Conservation (phyloP, 2,329 filamentous ascomycete genomes). For the Aspergillus terreus region DNA sequence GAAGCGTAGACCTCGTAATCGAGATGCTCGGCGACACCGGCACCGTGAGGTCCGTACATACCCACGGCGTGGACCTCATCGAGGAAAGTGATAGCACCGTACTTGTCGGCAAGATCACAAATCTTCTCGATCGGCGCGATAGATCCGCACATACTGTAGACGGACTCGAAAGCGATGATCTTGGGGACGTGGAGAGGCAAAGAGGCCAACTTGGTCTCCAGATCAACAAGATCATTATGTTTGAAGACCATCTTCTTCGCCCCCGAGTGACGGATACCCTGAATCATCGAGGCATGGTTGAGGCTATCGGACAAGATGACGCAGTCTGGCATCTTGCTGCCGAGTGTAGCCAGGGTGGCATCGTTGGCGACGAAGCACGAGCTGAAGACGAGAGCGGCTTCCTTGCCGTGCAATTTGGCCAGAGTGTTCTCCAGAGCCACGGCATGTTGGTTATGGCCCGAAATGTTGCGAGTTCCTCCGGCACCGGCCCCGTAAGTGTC, state of each 20-base stretch:
- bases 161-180: constrained; percentile 97
- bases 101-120: constrained; percentile 94
- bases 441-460: constrained; percentile 93
- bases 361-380: constrained; percentile 99
- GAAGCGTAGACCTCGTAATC: constrained; percentile 83
- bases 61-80: constrained; percentile 98
- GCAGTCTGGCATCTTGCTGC: constrained; percentile 92
- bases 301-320: constrained; percentile 96
- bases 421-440: constrained; percentile 76
- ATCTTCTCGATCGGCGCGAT: constrained; percentile 95
- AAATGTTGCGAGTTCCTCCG: constrained; percentile 95
- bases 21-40: constrained; percentile 94
- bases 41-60: constrained; percentile 96
- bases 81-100: constrained; percentile 93
- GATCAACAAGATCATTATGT: constrained; percentile 91
- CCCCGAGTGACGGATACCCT: constrained; percentile 95
- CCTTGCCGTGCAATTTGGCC: constrained; percentile 86
- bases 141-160: constrained; percentile 99
- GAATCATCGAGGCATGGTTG: constrained; percentile 99
- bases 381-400: constrained; percentile 88
- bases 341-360: constrained; percentile 91
- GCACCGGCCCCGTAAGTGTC: constrained; percentile 94
- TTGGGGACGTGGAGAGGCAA: constrained; percentile 83
- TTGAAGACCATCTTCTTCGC: constrained; percentile 98
- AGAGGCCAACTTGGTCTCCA: constrained; percentile 87